Evolutionary conservation across 768 basidiomycete species (phyloP).

Genomic region (Pisolithus sp.): DNA sequence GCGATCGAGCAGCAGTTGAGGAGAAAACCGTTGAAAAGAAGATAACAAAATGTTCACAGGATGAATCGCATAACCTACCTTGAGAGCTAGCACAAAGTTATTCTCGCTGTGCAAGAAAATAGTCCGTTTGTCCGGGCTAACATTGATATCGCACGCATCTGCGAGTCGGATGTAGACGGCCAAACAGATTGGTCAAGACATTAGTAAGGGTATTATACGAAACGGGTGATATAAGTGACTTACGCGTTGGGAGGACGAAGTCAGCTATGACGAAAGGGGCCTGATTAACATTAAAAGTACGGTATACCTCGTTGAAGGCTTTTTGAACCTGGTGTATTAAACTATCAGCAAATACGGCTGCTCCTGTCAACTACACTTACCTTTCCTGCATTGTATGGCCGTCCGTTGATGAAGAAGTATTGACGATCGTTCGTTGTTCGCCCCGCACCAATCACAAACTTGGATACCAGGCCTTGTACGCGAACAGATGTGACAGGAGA

Average conservation of each 20-base stretch:
- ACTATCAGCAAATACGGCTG: too few relatives aligned
- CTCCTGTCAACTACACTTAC: conserved; percentile 29
- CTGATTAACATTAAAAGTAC: conserved; percentile 70
- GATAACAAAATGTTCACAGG: not conserved
- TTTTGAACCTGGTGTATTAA: conserved; percentile 59
- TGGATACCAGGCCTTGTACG: conserved; percentile 79
- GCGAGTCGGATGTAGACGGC: not conserved
- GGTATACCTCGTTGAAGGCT: conserved; percentile 89
- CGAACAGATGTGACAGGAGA: conserved; percentile 35
- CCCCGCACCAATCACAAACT: conserved; percentile 69
- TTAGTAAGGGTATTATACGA: not conserved
- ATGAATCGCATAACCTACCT: conserved; percentile 37
- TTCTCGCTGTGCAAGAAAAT: conserved; percentile 86
- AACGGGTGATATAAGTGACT: conserved; percentile 12
- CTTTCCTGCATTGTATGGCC: conserved; percentile 78
- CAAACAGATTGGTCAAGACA: not conserved
- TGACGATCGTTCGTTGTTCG: conserved; percentile 79
- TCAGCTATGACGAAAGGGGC: conserved; percentile 80
- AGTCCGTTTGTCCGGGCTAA: conserved; percentile 95
- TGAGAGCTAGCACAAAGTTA: conserved; percentile 70
- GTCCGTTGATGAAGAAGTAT: conserved; percentile 87
- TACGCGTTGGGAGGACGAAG: conserved; percentile 75
- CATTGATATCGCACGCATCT: conserved; percentile 89
- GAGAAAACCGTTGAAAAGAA: too few relatives aligned
- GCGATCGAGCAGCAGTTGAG: too few relatives aligned